phyloP scores from a whole-genome alignment of 2,329 filamentous ascomycete genomes.

The Pleomassaria siparia region DNA sequence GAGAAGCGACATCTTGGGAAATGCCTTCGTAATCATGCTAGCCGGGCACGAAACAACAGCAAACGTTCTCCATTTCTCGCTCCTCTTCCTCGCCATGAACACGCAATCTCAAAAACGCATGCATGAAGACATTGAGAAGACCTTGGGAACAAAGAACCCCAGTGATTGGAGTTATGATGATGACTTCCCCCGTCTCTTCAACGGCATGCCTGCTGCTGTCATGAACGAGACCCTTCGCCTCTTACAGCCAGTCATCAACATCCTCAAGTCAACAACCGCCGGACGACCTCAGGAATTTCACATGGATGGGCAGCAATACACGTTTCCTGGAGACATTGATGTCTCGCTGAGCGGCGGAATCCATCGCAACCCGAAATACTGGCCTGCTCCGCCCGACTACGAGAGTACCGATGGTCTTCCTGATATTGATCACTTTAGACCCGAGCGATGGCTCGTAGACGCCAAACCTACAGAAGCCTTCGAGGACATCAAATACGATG shows the following conservation, averaged over 20 bases:
- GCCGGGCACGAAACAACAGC: slow-evolving; percentile 83
- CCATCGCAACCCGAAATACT: slow-evolving; percentile 72
- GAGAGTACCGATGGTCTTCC: slow-evolving; percentile 22
- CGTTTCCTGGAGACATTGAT: slow-evolving; percentile 58
- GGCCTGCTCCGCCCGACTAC: slow-evolving; percentile 55
- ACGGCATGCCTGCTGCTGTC: slow-evolving; percentile 70
- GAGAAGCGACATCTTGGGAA: slow-evolving; percentile 66
- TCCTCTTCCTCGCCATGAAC: slow-evolving; percentile 68
- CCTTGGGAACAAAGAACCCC: slow-evolving; percentile 62
- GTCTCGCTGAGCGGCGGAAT: slow-evolving; percentile 58
- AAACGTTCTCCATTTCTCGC: slow-evolving; percentile 70
- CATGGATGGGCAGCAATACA: slow-evolving; percentile 59
- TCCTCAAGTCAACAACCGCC: slow-evolving; percentile 64
- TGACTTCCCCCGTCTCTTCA: slow-evolving; percentile 65
- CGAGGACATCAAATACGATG: slow-evolving; percentile 46
- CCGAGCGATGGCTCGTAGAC: slow-evolving; percentile 68
- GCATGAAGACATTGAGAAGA: slow-evolving; percentile 68
- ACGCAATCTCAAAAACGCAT: slow-evolving; percentile 64
- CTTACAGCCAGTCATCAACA: slow-evolving; percentile 68
- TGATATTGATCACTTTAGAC: slow-evolving; percentile 69
- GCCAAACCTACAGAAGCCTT: slow-evolving; percentile 23
- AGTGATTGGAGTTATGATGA: slow-evolving; percentile 71
- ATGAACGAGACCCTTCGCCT: slow-evolving; percentile 77
- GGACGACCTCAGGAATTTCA: slow-evolving; percentile 57
- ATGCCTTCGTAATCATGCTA: slow-evolving; percentile 64